Percentiles rank a stretch among this genome's conserved stretches.
phyloP scores from a whole-genome alignment of 257 asterid species.

The Solanum paucissectum region DNA sequence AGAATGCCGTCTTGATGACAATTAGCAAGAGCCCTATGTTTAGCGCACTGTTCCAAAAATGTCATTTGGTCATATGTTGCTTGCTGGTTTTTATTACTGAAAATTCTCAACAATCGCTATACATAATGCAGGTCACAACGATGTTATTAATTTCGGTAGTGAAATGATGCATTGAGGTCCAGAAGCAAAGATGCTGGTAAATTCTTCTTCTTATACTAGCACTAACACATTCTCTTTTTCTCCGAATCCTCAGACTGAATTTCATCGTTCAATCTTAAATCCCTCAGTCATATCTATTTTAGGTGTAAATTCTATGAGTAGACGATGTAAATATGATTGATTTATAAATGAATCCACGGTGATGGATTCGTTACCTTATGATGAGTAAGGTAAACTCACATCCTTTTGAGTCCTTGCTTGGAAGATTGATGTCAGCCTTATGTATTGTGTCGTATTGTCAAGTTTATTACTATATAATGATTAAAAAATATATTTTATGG shows the following conservation, averaged over 20 bases:
- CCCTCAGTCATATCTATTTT: neutral
- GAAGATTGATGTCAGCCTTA: neutral
- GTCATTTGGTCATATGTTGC: neutral
- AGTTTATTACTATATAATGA: neutral
- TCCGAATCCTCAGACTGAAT: neutral
- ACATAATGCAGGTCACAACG: conserved; percentile 40
- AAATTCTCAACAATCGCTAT: conserved; percentile 5
- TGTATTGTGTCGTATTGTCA: neutral
- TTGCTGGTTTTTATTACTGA: neutral
- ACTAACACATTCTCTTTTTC: neutral
- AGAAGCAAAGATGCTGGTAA: conserved; percentile 3
- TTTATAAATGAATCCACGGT: neutral
- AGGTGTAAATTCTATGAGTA: neutral
- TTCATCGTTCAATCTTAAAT: neutral
- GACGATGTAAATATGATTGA: neutral
- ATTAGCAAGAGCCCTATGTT: neutral
- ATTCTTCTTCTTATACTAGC: neutral
- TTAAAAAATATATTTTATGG: neutral
- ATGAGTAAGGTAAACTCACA: neutral
- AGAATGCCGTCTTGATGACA: neutral
- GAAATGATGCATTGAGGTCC: conserved; percentile 14
- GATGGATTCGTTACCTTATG: neutral
- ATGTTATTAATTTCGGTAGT: conserved; percentile 20
- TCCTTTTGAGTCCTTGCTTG: neutral
- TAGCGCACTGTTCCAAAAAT: neutral